These are phyloP conservation scores for Grigorovia humatica DNA, from an alignment of 805 yeast species.

Conservation along the genomic window DNA sequence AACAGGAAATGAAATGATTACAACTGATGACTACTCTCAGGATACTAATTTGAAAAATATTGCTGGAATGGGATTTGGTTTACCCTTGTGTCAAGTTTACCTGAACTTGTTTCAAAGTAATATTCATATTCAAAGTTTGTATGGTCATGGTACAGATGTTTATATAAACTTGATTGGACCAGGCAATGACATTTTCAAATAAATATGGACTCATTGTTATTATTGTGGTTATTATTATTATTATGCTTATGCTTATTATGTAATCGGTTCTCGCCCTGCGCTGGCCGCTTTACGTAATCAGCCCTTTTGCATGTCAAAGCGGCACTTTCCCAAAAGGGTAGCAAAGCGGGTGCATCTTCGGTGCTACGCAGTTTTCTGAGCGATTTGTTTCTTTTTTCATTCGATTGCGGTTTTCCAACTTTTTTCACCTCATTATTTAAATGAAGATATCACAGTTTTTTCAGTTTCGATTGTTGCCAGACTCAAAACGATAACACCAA, in stretches of 20 bases:
- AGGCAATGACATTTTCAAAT: conserved; percentile 4
- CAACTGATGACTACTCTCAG: background rate
- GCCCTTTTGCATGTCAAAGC: no score
- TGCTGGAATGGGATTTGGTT: conserved; percentile 95
- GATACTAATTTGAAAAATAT: conserved; percentile 54
- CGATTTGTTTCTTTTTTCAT: background rate
- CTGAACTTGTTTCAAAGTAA: conserved; percentile 65
- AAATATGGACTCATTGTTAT: background rate
- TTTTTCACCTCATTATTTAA: no score
- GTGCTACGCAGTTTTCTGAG: background rate
- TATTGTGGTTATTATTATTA: no score
- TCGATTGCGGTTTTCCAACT: no score
- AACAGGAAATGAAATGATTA: background rate
- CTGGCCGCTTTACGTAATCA: no score
- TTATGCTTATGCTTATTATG: no score
- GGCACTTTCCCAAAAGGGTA: background rate
- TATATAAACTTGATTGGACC: conserved; percentile 42
- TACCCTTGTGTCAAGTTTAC: conserved; percentile 73
- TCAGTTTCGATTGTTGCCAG: no score
- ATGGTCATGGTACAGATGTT: conserved; percentile 74
- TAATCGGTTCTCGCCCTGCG: no score
- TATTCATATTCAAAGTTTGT: conserved; percentile 56
- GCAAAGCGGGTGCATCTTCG: background rate
- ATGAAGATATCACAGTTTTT: no score
- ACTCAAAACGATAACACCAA: no score